Percentiles rank a stretch among this genome's conserved stretches.
Evolutionary conservation across 305 asterid species (phyloP).

Genomic region (Stenogyne calaminthoides): DNA sequence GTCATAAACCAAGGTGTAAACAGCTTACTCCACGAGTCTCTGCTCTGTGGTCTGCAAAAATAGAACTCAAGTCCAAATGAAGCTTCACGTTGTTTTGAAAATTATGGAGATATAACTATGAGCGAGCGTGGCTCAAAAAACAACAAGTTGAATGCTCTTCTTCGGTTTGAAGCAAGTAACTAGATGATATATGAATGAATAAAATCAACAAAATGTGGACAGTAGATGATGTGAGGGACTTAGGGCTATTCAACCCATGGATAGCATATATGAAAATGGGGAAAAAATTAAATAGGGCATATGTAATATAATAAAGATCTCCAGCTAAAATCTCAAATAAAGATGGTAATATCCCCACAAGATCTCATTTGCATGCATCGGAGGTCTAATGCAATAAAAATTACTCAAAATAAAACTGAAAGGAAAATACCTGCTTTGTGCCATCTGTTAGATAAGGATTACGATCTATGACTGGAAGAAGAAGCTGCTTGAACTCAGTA

Average conservation of each 20-base stretch:
- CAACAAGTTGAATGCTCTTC: neutral
- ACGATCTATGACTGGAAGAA: conserved; percentile 84
- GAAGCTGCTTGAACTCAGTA: conserved; percentile 78
- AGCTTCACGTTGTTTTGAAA: neutral
- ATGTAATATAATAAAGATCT: neutral
- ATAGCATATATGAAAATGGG: neutral
- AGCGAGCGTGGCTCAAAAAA: neutral
- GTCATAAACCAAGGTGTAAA: conserved; percentile 2
- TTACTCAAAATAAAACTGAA: neutral
- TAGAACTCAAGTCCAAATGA: neutral
- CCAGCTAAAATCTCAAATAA: neutral
- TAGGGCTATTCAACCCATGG: neutral
- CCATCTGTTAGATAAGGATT: conserved; percentile 93
- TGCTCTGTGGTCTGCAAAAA: neutral
- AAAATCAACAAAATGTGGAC: neutral
- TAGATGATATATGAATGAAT: neutral
- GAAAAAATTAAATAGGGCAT: neutral
- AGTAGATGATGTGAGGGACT: neutral
- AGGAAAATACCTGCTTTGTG: conserved; percentile 69
- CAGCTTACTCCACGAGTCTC: neutral
- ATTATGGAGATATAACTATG: neutral
- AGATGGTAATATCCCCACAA: neutral
- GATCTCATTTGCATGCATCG: neutral
- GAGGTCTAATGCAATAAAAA: conserved; percentile 1
- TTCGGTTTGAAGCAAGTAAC: neutral